Percentiles rank a stretch among this genome's conserved stretches.
phyloP scores from a whole-genome alignment of 345 rosid genomes.

The Nephelium lappaceum region DNA sequence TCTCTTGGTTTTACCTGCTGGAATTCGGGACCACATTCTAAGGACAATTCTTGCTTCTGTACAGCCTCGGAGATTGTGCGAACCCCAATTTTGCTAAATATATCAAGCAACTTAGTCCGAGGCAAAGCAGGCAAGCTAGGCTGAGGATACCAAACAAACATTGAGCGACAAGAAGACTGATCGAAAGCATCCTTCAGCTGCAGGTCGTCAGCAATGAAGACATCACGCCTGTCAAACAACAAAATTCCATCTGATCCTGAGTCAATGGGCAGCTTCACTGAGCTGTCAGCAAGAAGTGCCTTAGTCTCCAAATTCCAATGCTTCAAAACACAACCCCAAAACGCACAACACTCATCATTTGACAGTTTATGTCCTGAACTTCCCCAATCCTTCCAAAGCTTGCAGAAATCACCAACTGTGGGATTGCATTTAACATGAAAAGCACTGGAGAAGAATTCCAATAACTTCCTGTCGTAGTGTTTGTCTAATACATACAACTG shows the following conservation, averaged over 20 bases:
- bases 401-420: slow-evolving; percentile 52
- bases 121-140: slow-evolving; percentile 44
- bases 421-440: slow-evolving; percentile 49
- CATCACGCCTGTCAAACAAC: slow-evolving; percentile 44
- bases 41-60: slow-evolving; percentile 35
- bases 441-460: slow-evolving; percentile 42
- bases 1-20: slow-evolving; percentile 29
- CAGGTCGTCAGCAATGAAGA: slow-evolving; percentile 74
- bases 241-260: slow-evolving; percentile 36
- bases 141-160: slow-evolving; percentile 79
- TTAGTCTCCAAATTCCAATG: slow-evolving; percentile 22
- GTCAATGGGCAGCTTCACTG: slow-evolving; percentile 56
- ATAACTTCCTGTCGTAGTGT: slow-evolving; percentile 33
- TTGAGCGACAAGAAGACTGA: slow-evolving; percentile 24
- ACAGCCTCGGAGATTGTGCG: slow-evolving; percentile 57
- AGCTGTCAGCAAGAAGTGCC: slow-evolving; percentile 34
- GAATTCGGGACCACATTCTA: slow-evolving; percentile 21
- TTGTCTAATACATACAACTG: slow-evolving; percentile 52
- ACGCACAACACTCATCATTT: slow-evolving; percentile 54
- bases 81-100: slow-evolving; percentile 60
- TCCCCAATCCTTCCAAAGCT: slow-evolving; percentile 75
- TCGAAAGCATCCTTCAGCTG: slow-evolving; percentile 54
- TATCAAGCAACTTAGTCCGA: slow-evolving; percentile 41
- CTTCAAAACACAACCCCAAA: slow-evolving; percentile 50
- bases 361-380: slow-evolving; percentile 34